These are phyloP conservation scores for Fusarium incarnatum DNA, from an alignment of 2,329 filamentous ascomycete species.

Conservation along the genomic window DNA sequence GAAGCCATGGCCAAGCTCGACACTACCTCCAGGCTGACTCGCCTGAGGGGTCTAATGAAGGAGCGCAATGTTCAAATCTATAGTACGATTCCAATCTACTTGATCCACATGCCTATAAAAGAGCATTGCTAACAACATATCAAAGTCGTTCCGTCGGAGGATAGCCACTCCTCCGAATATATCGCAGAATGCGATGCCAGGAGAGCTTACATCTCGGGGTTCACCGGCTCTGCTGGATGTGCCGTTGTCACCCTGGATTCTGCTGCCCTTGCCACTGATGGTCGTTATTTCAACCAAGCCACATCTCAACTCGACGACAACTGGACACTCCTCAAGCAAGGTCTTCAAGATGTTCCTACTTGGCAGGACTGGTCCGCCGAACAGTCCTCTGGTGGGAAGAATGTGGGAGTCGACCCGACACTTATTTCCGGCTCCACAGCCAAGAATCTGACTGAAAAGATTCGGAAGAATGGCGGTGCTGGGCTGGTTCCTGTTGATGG, in stretches of 20 bases:
- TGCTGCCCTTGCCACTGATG: slow-evolving; percentile 92
- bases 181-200: slow-evolving; percentile 95
- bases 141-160: slow-evolving; percentile 93
- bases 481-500: slow-evolving; percentile 79
- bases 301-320: slow-evolving; percentile 89
- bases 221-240: slow-evolving; percentile 93
- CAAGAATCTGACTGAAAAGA: slow-evolving; percentile 82
- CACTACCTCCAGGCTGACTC: slow-evolving; percentile 79
- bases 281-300: slow-evolving; percentile 98
- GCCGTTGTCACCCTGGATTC: slow-evolving; percentile 88
- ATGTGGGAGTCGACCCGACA: slow-evolving; percentile 90
- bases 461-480: slow-evolving; percentile 85
- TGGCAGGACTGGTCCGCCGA: slow-evolving; percentile 97
- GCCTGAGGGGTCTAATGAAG: slow-evolving; percentile 87
- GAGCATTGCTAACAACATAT: slow-evolving; percentile 20
- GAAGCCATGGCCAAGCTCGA: slow-evolving; percentile 65
- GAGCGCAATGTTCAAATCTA: slow-evolving; percentile 90
- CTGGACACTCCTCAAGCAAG: slow-evolving; percentile 93
- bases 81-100: slow-evolving; percentile 67
- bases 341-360: slow-evolving; percentile 91
- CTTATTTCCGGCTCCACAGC: slow-evolving; percentile 76
- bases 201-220: slow-evolving; percentile 91
- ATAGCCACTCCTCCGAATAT: slow-evolving; percentile 97
- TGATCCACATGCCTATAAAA: neutral
- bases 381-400: slow-evolving; percentile 86